Evolutionary conservation across 352 stramenopile species (phyloP).

Genomic region (Globisporangium orthogonon): DNA sequence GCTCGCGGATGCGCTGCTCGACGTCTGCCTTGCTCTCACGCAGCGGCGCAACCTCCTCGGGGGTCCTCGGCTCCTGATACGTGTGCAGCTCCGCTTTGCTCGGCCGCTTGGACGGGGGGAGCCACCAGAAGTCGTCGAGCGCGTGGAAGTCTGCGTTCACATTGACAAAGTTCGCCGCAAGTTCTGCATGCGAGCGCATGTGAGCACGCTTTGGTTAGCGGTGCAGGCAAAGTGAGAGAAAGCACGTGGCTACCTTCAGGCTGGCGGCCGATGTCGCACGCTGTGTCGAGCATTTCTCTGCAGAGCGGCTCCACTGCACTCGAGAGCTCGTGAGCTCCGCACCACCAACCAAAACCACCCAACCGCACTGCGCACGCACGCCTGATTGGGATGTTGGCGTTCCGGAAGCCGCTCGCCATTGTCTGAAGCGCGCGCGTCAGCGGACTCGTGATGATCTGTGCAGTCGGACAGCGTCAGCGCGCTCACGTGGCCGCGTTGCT

Average conservation of each 20-base stretch:
- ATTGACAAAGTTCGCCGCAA: conserved; percentile 28
- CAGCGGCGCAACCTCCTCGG: conserved; percentile 46
- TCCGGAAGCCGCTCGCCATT: conserved; percentile 52
- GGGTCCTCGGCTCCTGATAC: conserved; percentile 5
- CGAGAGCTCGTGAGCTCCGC: background rate
- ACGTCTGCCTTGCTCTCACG: conserved; percentile 53
- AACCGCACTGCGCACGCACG: conserved; percentile 18
- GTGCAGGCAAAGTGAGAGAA: too few species aligned
- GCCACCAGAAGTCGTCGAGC: conserved; percentile 61
- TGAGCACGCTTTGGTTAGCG: too few species aligned
- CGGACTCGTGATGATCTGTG: conserved; percentile 75
- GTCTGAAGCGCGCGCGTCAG: conserved; percentile 82
- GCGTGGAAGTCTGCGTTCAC: conserved; percentile 34
- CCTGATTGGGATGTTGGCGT: conserved; percentile 45
- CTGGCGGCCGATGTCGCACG: conserved; percentile 71
- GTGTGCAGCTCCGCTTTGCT: conserved; percentile 21
- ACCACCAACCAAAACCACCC: background rate
- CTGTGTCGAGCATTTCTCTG: conserved; percentile 81
- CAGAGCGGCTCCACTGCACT: conserved; percentile 58
- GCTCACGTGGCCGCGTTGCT: background rate
- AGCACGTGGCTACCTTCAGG: conserved; percentile 30
- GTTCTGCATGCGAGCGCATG: too few species aligned
- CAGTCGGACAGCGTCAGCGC: background rate
- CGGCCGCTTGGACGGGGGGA: conserved; percentile 29
- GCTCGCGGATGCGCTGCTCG: conserved; percentile 57